Evolutionary conservation across 495 filamentous ascomycete species (phyloP), one percentile per base, ranked within the genome.

Genomic region (Saxophila tyrrhenica): DNA sequence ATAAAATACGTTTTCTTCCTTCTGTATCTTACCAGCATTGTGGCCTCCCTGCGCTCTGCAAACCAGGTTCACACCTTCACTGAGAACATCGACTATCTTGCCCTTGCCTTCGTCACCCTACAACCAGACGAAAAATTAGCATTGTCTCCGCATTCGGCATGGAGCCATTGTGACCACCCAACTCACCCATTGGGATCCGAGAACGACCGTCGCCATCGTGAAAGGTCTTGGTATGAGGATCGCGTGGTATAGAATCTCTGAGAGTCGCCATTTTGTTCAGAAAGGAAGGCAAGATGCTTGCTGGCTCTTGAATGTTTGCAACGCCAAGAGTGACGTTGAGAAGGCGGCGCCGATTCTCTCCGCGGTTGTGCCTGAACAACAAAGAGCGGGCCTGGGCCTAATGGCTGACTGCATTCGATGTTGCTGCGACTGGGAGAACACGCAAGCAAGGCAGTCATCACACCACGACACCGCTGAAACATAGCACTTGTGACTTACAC

Each of bases 41-140:
- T 91, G 51, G 61, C 80, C 82, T 53, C 82, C 83, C 56, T 82
- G 78, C 46, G 78, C 78, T 67, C 82, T 76, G 53, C 72, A 74
- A 68, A 75, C 81, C 52, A 85, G 69, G 44, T 78, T 73, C 48
- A 72, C 72, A 39, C 74, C 62, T 57, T 77, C 74, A 63, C 75
- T 77, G 57, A 85, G 75, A 60, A 83, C 76, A 64, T 86, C 82
- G 55, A 81, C 78, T 25, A 86, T 75, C 64, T 86, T 87, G 55
- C 84, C 84, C 72, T 87, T 59, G 52, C 58, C 55, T 52, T 61
- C 55, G 42, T 64, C 55, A 61, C 62, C 62, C n/a, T n/a, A n/a
- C n/a, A n/a, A n/a, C 54, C 58, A 60, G 29, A 5, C 7, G 7
- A 35, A 5, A 13, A 13, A 13, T 35, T 13, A 35, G 29, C 29